Base-by-base conservation (phyloP, 345 rosid species). In the Lagerstroemia speciosa region DNA sequence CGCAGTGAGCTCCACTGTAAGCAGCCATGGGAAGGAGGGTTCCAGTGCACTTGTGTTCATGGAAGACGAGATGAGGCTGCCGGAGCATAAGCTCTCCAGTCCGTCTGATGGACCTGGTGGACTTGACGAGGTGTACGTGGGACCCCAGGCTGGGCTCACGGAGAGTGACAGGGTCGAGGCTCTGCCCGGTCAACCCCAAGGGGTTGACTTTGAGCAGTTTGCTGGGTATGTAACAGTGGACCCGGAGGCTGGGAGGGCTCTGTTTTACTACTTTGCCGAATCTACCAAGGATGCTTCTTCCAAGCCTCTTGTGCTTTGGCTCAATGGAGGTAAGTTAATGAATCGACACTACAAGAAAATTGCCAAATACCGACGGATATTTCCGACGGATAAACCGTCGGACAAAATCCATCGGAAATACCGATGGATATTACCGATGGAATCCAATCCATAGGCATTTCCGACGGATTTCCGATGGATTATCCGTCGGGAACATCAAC, bases 231-330 rank as follows among this genome's bases (percentile, higher is more conserved):
- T 82, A 0, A 79, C 78, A 0, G 79, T 79, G 6, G 71, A 75
- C 60, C 78, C 78, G 14, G 67, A 75, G 61, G 66, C 71, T 17
- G 80, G 79, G 46, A 70, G 76, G 38, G 69, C 77, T 4, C 68
- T 82, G 46, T 77, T 82, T 70, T 79, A 82, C 69, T 79, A 82
- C 63, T 79, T 82, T 9, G 80, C 69, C 2, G 79, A 81, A 70
- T 81, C 83, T 0, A 75, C 83, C 10, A 66, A 29, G 58, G 50
- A 75, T 61, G 71, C 87, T 69, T 67, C 78, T 38, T 38, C 72
- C 64, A 80, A 83, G 43, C 84, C 84, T 38, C 69, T 83, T 60
- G 68, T 83, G 15, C 53, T 83, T 16, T 78, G 77, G 79, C 77
- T 75, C 20, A 75, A 73, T 67, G 82, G 79, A 79, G 76, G 74